Percentiles rank a stretch among this genome's conserved stretches.
Evolutionary conservation across 768 basidiomycete genomes (phyloP).

Genomic region (Tylopilus plumbeoviolaceoides): DNA sequence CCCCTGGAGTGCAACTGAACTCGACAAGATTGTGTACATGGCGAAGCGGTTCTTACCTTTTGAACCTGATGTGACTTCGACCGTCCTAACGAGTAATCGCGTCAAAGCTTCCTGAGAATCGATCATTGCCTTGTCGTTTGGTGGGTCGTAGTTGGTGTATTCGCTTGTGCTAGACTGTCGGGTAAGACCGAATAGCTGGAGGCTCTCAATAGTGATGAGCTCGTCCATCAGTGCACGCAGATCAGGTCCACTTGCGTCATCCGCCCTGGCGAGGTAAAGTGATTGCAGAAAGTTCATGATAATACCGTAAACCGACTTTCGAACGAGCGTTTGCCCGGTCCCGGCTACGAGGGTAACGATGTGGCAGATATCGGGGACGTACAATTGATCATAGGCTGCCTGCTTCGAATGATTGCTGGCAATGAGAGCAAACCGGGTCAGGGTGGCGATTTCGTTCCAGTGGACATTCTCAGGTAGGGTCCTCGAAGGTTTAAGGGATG

Average conservation of each 20-base stretch:
- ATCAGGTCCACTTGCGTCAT: conserved; percentile 56
- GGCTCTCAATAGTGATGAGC: conserved; percentile 49
- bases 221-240: conserved; percentile 62
- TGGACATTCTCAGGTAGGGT: conserved; percentile 65
- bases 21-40: neutral
- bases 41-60: conserved; percentile 47
- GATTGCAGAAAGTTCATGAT: conserved; percentile 81
- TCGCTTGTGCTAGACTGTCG: conserved; percentile 66
- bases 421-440: conserved; percentile 71
- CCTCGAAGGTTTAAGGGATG: conserved; percentile 58
- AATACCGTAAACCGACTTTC: conserved; percentile 79
- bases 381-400: conserved; percentile 65
- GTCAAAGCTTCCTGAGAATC: conserved; percentile 66
- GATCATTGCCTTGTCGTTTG: conserved; percentile 50
- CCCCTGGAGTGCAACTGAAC: conserved; percentile 40
- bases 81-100: conserved; percentile 54
- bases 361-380: conserved; percentile 80
- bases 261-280: conserved; percentile 54
- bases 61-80: conserved; percentile 63
- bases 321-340: conserved; percentile 67
- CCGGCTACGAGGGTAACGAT: conserved; percentile 74
- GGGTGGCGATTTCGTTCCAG: conserved; percentile 79
- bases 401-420: conserved; percentile 66
- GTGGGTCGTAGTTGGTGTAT: conserved; percentile 53
- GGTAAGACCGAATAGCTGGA: conserved; percentile 70